phyloP scores from a whole-genome alignment of 2,329 filamentous ascomycete genomes.

The Colletotrichum phormii region DNA sequence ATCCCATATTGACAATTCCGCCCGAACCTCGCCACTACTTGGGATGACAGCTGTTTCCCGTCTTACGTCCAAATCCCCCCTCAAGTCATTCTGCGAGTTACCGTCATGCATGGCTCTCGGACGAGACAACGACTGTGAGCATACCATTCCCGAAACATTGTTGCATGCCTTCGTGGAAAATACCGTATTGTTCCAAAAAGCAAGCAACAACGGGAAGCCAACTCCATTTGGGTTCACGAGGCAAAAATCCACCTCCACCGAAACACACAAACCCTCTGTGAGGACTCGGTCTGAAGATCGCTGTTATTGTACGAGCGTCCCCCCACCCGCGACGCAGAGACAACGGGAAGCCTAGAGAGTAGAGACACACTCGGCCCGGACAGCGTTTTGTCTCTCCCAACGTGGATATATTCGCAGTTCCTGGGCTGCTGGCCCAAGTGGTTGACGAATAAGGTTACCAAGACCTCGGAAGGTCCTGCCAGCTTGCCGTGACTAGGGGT shows the following conservation, averaged over 20 bases:
- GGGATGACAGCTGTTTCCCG: neutral
- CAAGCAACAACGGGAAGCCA: slow-evolving; percentile 2
- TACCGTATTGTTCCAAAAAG: neutral
- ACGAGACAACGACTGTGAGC: neutral
- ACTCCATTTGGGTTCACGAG: neutral
- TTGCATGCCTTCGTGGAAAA: neutral
- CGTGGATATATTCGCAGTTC: neutral
- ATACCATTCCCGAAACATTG: neutral
- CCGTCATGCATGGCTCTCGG: neutral
- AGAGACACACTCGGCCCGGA: neutral
- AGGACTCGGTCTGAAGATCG: neutral
- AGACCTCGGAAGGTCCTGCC: slow-evolving; percentile 7
- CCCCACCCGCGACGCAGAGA: neutral
- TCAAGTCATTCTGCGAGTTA: neutral
- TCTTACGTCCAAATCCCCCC: neutral
- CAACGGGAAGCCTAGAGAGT: neutral
- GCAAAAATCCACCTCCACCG: neutral
- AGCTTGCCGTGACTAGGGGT: slow-evolving; percentile 4
- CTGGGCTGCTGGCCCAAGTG: neutral
- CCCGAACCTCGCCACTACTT: neutral
- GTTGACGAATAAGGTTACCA: slow-evolving; percentile 10
- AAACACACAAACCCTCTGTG: neutral
- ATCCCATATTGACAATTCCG: neutral
- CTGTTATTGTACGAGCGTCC: slow-evolving; percentile 1
- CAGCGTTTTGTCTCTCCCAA: neutral